These are phyloP conservation scores for Helianthus annuus DNA, from an alignment of 129 eudicot species.

Conservation along the genomic window DNA sequence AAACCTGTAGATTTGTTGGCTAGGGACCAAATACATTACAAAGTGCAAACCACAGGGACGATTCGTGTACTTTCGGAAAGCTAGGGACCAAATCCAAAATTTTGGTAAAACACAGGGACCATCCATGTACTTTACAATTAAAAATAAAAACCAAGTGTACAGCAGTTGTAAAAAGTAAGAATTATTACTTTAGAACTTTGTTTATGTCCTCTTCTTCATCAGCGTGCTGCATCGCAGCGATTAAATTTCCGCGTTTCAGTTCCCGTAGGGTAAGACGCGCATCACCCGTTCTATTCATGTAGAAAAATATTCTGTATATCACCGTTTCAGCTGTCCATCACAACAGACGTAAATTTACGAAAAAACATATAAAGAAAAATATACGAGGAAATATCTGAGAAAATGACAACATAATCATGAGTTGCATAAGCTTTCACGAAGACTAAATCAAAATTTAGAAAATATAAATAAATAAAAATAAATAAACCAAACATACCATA, in stretches of 20 bases:
- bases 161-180: background rate
- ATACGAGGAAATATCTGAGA: background rate
- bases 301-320: conserved; percentile 92
- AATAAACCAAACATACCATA: conserved; percentile 51
- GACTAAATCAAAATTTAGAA: background rate
- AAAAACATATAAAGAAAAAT: background rate
- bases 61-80: no score
- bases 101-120: no score
- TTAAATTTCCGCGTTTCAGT: conserved; percentile 80
- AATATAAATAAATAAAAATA: background rate
- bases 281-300: conserved; percentile 78
- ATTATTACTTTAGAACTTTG: conserved; percentile 72
- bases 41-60: no score
- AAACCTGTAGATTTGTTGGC: no score
- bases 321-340: conserved; percentile 90
- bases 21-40: no score
- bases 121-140: background rate
- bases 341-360: conserved; percentile 23
- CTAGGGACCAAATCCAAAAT: no score
- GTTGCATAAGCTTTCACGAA: background rate
- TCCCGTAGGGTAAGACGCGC: conserved; percentile 92
- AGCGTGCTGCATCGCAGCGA: conserved; percentile 94
- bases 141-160: background rate
- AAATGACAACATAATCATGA: background rate
- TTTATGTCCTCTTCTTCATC: conserved; percentile 98